Evolutionary conservation across 768 basidiomycete genomes (phyloP), one percentile per base, ranked within the genome.

Genomic region (Mycena galopus): DNA sequence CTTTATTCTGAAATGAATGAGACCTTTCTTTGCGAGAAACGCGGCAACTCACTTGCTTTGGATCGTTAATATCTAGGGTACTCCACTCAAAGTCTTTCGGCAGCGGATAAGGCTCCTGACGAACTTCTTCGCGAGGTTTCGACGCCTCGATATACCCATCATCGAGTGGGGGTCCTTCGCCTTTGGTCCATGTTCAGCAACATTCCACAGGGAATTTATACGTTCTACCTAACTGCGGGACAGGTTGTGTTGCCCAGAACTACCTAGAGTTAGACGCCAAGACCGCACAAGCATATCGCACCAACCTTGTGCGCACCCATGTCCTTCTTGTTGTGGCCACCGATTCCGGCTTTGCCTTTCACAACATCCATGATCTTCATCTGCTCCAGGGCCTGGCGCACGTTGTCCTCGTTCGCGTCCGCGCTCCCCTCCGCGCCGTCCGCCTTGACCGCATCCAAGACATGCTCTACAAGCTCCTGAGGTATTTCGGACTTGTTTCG

Each of bases 191-290:
- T 39, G 30, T 55, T 47, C 27, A 58, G 44, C 32, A 10, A 23
- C 47, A 12, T 47, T 39, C 50, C 47, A 27, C 9, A 29, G 33
- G 39, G 64, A 19, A 11, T 21, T 23, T 30, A n/a, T n/a, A n/a
- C 21, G 39, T 32, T 6, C 76, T 77, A 91, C 94, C 94, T 66
- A 90, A 82, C 78, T 96, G 95, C n/a, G 96, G 94, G 9, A 99
- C 98, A 4, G 98, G 98, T 81, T 99, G 98, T 8, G 97, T 99
- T 37, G 86, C 90, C 98, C 98, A 99, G 83, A 99, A 99, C 96
- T 96, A 77, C 27, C 70, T 56, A 47, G 14, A 67, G 62, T 69
- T 35, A 71, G 56, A 27, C 59, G 19, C 35, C 51, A 50, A 60
- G 27, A 67, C 2, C 63, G 7, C 16, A 61, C 61, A 59, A 44